phyloP scores from a whole-genome alignment of 257 asterid genomes.

The Striga asiatica region DNA sequence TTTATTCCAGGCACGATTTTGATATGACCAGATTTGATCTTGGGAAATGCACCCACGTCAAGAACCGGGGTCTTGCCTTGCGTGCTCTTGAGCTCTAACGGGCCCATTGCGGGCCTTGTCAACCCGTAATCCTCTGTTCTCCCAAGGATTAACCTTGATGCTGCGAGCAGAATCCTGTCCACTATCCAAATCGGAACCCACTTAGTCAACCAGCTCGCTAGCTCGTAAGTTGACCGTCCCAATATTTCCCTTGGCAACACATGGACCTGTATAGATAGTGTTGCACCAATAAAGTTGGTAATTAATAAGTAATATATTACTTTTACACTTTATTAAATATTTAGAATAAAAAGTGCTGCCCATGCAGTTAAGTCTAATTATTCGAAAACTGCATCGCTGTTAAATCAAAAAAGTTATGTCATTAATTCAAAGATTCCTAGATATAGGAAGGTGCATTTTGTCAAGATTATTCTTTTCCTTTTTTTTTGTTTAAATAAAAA shows the following conservation, averaged over 20 bases:
- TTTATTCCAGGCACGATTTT: slow-evolving; percentile 72
- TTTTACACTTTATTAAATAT: too few relatives aligned
- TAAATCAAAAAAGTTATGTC: too few relatives aligned
- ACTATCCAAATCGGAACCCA: slow-evolving; percentile 70
- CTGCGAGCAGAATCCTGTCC: slow-evolving; percentile 45
- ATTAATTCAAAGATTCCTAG: too few relatives aligned
- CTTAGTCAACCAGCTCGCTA: slow-evolving; percentile 47
- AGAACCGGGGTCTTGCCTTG: slow-evolving; percentile 85
- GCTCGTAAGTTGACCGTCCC: slow-evolving; percentile 64
- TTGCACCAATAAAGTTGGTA: too few relatives aligned
- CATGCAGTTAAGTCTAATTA: too few relatives aligned
- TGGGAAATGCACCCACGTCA: slow-evolving; percentile 68
- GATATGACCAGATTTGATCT: slow-evolving; percentile 66
- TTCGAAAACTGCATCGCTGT: too few relatives aligned
- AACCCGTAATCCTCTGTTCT: slow-evolving; percentile 55
- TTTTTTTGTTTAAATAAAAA: too few relatives aligned
- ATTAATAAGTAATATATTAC: too few relatives aligned
- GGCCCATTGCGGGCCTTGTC: slow-evolving; percentile 63
- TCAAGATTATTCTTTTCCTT: too few relatives aligned
- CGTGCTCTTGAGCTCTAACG: slow-evolving; percentile 61
- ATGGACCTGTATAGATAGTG: slow-evolving; percentile 52
- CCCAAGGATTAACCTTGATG: slow-evolving; percentile 60
- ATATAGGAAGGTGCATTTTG: too few relatives aligned
- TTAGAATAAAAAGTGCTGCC: too few relatives aligned
- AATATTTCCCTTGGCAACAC: slow-evolving; percentile 75